phyloP scores from a whole-genome alignment of 177 flowering plant genomes.

The Vitis hybrid region DNA sequence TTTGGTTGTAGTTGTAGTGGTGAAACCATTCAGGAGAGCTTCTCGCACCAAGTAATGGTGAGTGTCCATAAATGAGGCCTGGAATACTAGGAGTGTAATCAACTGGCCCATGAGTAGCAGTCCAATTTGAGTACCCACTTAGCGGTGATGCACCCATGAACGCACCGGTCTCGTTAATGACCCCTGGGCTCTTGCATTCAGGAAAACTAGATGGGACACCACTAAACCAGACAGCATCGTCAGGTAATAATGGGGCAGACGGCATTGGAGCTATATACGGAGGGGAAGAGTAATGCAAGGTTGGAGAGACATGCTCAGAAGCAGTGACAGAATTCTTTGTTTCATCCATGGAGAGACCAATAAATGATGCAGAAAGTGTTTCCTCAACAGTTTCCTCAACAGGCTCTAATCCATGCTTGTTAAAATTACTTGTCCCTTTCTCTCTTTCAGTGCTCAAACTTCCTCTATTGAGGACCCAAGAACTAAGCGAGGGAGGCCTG shows the following conservation, averaged over 20 bases:
- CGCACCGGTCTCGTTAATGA: slow-evolving; percentile 13
- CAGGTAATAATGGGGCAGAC: slow-evolving; percentile 70
- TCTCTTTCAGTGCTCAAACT: slow-evolving; percentile 23
- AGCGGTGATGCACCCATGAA: slow-evolving; percentile 22
- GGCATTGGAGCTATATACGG: slow-evolving; percentile 52
- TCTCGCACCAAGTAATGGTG: slow-evolving; percentile 32
- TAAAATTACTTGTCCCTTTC: slow-evolving; percentile 14
- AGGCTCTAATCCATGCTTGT: slow-evolving; percentile 26
- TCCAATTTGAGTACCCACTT: slow-evolving; percentile 24
- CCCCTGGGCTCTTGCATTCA: slow-evolving; percentile 10
- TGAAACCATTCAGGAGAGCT: slow-evolving; percentile 51
- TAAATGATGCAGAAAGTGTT: slow-evolving; percentile 27
- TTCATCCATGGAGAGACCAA: slow-evolving; percentile 37
- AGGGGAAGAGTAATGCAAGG: slow-evolving; percentile 21
- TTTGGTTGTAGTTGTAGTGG: slow-evolving; percentile 39
- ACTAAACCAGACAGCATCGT: slow-evolving; percentile 48
- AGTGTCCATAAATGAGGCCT: slow-evolving; percentile 22
- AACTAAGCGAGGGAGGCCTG: slow-evolving; percentile 79
- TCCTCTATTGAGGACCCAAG: slow-evolving; percentile 60
- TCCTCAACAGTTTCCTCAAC: slow-evolving; percentile 41
- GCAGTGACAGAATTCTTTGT: slow-evolving; percentile 16
- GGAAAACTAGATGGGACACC: slow-evolving; percentile 23
- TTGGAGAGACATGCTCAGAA: slow-evolving; percentile 20
- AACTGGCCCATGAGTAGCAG: slow-evolving; percentile 17
- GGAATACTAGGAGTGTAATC: slow-evolving; percentile 25